Evolutionary conservation across 352 stramenopile species (phyloP).

Genomic region (Phytophthora crassamura): DNA sequence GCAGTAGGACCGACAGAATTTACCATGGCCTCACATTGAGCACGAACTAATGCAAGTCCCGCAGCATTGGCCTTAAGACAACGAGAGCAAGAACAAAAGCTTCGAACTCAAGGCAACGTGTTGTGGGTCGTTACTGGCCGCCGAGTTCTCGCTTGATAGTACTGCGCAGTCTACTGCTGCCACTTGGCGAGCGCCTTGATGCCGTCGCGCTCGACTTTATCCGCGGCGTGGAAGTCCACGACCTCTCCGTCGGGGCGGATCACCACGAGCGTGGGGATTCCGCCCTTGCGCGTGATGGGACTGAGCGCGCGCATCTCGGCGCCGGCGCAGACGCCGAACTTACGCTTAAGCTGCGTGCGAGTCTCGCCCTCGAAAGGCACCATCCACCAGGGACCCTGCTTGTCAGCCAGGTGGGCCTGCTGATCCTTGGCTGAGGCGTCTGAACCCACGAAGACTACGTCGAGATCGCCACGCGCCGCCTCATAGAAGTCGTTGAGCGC

Average conservation of each 20-base stretch:
- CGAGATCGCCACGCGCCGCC: slow-evolving; percentile 54
- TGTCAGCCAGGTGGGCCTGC: slow-evolving; percentile 65
- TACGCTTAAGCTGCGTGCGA: slow-evolving; percentile 78
- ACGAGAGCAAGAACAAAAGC: no score
- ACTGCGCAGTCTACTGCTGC: slow-evolving; percentile 27
- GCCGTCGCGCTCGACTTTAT: slow-evolving; percentile 67
- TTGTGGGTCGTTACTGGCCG: no score
- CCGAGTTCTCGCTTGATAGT: no score
- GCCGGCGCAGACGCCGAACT: slow-evolving; percentile 77
- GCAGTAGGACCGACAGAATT: neutral
- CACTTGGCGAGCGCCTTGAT: slow-evolving; percentile 52
- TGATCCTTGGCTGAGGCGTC: slow-evolving; percentile 69
- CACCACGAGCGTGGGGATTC: slow-evolving; percentile 82
- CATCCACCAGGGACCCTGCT: slow-evolving; percentile 81
- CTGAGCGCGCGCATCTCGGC: slow-evolving; percentile 67
- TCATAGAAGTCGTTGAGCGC: slow-evolving; percentile 79
- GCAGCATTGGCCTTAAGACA: neutral
- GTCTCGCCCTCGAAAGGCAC: slow-evolving; percentile 70
- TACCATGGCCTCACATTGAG: no score
- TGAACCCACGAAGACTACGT: slow-evolving; percentile 85
- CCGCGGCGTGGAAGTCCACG: slow-evolving; percentile 68
- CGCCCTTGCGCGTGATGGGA: slow-evolving; percentile 66
- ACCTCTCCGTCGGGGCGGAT: slow-evolving; percentile 66
- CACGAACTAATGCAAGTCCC: neutral
- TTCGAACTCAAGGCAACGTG: no score